Percentiles rank a stretch among this genome's conserved stretches.
These are phyloP conservation scores for Bruguiera hainesii DNA, from an alignment of 441 rosid genomes.

Conservation along the genomic window DNA sequence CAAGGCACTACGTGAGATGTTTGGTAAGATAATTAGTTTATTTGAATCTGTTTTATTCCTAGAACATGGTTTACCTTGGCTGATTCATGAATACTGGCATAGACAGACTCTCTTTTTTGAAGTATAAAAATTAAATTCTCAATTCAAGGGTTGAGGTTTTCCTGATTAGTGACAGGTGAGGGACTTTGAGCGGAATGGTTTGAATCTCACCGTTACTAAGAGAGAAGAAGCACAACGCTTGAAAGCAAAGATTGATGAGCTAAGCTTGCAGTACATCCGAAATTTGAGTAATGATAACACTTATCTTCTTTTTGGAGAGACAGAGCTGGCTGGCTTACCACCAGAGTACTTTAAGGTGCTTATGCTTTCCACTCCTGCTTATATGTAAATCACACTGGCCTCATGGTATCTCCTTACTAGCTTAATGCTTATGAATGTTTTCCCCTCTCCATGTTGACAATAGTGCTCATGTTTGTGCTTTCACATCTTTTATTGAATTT, in stretches of 20 bases:
- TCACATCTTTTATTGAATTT: no score
- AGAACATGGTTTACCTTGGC: background rate
- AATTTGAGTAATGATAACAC: conserved; percentile 71
- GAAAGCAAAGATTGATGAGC: conserved; percentile 67
- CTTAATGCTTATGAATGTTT: no score
- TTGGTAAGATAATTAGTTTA: conserved; percentile 50
- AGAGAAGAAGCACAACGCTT: conserved; percentile 77
- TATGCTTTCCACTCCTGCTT: conserved; percentile 1
- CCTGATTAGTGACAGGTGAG: conserved; percentile 86
- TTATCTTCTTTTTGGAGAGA: conserved; percentile 59
- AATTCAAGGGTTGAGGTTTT: conserved; percentile 38
- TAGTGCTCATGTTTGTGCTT: no score
- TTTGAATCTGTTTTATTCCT: background rate
- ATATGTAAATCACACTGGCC: no score
- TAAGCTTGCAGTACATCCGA: conserved; percentile 62
- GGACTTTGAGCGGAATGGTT: conserved; percentile 87
- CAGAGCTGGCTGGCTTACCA: conserved; percentile 78
- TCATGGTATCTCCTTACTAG: no score
- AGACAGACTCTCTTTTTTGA: background rate
- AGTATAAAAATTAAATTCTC: conserved; percentile 5
- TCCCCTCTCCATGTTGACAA: no score
- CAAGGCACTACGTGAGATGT: conserved; percentile 53
- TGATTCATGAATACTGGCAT: no score
- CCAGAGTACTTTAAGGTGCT: conserved; percentile 64
- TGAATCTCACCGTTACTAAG: conserved; percentile 77